phyloP scores from a whole-genome alignment of 2,329 filamentous ascomycete genomes.

The Colletotrichum australisinense region DNA sequence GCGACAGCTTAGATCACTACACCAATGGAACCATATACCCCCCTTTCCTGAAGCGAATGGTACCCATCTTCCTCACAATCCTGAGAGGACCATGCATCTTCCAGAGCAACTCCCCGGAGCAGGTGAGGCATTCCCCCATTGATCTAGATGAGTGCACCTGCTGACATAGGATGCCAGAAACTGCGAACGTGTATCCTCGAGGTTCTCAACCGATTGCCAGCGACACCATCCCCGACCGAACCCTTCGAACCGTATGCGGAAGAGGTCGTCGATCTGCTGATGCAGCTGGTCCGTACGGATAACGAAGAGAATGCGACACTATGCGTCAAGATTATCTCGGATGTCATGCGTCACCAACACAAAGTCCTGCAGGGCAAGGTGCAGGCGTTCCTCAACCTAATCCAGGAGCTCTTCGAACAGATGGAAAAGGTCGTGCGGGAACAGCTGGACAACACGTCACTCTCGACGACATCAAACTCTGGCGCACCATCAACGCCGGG shows the following conservation, averaged over 20 bases:
- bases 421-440: constrained; percentile 96
- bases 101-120: constrained; percentile 88
- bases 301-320: constrained; percentile 99
- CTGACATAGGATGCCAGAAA: constrained; percentile 66
- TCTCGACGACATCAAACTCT: constrained; percentile 61
- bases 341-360: constrained; percentile 92
- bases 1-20: constrained; percentile 92
- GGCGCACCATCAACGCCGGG: constrained; percentile 75
- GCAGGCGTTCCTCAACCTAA: constrained; percentile 89
- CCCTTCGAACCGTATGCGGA: constrained; percentile 88
- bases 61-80: constrained; percentile 90
- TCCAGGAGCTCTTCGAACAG: constrained; percentile 94
- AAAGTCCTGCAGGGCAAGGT: constrained; percentile 84
- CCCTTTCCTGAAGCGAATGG: constrained; percentile 85
- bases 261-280: constrained; percentile 90
- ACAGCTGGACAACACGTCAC: constrained; percentile 84
- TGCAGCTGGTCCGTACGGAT: constrained; percentile 88
- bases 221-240: constrained; percentile 78
- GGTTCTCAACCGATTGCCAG: constrained; percentile 87
- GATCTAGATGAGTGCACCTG: background rate
- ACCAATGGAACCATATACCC: constrained; percentile 81
- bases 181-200: constrained; percentile 94
- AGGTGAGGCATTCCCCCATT: constrained; percentile 65
- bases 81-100: constrained; percentile 90
- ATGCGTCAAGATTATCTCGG: constrained; percentile 97